These are phyloP conservation scores for Populus trichocarpa DNA, from an alignment of 441 rosid species.

Conservation along the genomic window DNA sequence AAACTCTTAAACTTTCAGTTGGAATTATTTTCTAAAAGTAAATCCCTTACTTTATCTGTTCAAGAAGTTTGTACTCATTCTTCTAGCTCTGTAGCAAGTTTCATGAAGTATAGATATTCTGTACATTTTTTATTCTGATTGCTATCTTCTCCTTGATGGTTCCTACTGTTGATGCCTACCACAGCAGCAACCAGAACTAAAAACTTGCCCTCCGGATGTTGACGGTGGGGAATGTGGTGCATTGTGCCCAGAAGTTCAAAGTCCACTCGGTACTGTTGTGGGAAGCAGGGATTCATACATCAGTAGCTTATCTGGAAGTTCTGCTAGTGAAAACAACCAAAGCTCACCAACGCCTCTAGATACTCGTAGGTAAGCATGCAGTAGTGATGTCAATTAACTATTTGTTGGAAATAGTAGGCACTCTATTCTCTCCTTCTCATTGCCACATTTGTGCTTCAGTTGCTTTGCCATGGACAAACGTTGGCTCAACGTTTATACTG, in stretches of 20 bases:
- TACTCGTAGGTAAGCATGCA: conserved; percentile 32
- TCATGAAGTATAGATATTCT: conserved; percentile 8
- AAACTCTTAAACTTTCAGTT: not conserved
- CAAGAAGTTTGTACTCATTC: not conserved
- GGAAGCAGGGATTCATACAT: conserved; percentile 31
- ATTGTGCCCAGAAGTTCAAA: conserved; percentile 40
- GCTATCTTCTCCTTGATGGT: not conserved
- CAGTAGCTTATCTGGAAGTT: conserved; percentile 40
- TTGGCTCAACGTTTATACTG: conserved; percentile 77
- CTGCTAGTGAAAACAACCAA: conserved; percentile 25
- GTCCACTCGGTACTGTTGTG: conserved; percentile 35
- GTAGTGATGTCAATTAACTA: conserved; percentile 12
- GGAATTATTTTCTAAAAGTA: not conserved
- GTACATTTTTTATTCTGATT: conserved; percentile 12
- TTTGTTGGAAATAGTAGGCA: conserved; percentile 3
- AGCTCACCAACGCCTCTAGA: conserved; percentile 34
- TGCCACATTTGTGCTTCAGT: conserved; percentile 18
- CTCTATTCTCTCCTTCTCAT: conserved; percentile 16
- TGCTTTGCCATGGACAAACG: conserved; percentile 42
- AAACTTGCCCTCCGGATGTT: conserved; percentile 29
- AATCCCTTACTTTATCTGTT: not conserved
- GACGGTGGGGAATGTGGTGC: conserved; percentile 29
- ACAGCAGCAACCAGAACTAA: conserved; percentile 33
- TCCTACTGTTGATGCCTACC: conserved; percentile 5
- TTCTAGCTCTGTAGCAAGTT: not conserved